Evolutionary conservation across 179 eudicot genomes (phyloP), one percentile per base, ranked within the genome.

Genomic region (Corrigiola litoralis): DNA sequence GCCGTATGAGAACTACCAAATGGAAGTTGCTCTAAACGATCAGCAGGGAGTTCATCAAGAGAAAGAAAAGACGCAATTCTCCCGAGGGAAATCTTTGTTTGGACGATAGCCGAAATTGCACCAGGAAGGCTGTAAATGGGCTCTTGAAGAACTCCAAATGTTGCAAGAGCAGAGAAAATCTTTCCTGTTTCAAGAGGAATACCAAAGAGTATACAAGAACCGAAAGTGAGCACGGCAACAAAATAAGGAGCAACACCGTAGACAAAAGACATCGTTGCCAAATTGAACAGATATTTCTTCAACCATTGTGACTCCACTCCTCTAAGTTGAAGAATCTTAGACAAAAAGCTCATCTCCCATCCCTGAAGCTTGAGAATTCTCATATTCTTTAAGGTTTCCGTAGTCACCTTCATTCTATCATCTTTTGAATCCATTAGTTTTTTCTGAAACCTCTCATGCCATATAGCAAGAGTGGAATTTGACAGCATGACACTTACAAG

Each of bases 301-400:
- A 89, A 66, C 94, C 96, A 89, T 17, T 76, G 78, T 4, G 72
- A 46, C 72, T 89, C 94, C 12, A 11, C 51, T 0, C 76, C 49
- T 53, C 94, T 77, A 1, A 83, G 69, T 16, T 85, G 80, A 0
- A 58, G 2, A 24, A 89, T 83, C 75, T 75, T 89, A 2, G 83
- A 72, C 66, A 89, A 68, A 58, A 89, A 89, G 68, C 80, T 89
- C 87, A 85, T 71, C 63, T 89, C 96, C 96, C 90, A 85, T 5
- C 81, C 92, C 56, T 87, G 96, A 65, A 87, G 84, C 80, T 86
- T 89, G 48, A 89, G 82, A 47, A 59, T 59, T 29, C 88, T 83
- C 90, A 89, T 89, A 60, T 81, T 85, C 72, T 85, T 84, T 61
- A 87, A 73, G 28, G 82, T 75, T 66, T 89, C 94, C 23, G 92